Evolutionary conservation across 768 basidiomycete genomes (phyloP), one percentile per base, ranked within the genome.

Genomic region (Candolleomyces aberdarensis): DNA sequence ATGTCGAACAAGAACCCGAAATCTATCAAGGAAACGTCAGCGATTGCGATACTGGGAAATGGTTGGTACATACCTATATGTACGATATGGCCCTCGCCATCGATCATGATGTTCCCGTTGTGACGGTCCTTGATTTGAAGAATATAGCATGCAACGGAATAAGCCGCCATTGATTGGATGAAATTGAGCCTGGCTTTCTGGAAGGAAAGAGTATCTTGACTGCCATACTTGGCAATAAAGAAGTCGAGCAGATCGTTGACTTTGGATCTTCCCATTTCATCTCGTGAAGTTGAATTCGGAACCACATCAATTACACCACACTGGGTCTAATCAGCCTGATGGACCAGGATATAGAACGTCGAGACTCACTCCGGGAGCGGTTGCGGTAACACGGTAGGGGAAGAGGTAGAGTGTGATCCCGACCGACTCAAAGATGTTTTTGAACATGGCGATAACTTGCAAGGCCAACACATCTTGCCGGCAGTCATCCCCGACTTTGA

Each of bases 31-130:
- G 57, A 8, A 17, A 48, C 39, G 22, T 39, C 8, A 19, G 49
- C 31, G 26, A 49, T 26, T 26, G 26, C 26, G 26, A 26, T 26
- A 26, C 3, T 15, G 8, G 29, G 40, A 57, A 19, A 26, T 29
- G n/a, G 53, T 31, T 50, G 31, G 0, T 11, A 43, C 88, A 47
- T 61, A 94, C 95, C 96, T 66, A 99, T 85, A 71, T 99, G 97
- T 4, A 98, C 84, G 61, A 99, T 96, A 71, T 98, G 96, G 0
- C 97, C 97, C 61, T 96, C 92, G 2, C 91, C 94, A 71, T 98
- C 97, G 62, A 99, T 96, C 96, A 99, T 98, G 71, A 99, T 98
- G 72, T 99, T 99, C 31, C 97, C 97, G 69, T 99, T 99, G 73
- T 99, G 97, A 43, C 97, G 78, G 71, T 99, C 97, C 76, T 99